Evolutionary conservation across 2,329 filamentous ascomycete species (phyloP).

Genomic region (Aspergillus eucalypticola): DNA sequence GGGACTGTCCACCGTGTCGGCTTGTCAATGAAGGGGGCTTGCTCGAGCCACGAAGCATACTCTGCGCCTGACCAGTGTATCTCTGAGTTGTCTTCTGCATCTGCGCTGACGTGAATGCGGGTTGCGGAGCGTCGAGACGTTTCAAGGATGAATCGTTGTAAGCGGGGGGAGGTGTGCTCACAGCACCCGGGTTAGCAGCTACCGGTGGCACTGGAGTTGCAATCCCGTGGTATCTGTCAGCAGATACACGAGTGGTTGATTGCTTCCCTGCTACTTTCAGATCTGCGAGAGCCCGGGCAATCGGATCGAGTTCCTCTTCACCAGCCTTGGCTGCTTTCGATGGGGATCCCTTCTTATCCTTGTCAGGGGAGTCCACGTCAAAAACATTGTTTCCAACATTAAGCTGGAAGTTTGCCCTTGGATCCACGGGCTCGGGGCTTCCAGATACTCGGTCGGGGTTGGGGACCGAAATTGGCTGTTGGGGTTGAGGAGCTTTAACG

Average conservation of each 20-base stretch:
- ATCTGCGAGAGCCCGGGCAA: constrained; percentile 88
- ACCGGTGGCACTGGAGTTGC: constrained; percentile 69
- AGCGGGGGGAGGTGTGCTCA: constrained; percentile 74
- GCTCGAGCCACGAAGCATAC: constrained; percentile 62
- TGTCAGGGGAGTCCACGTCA: constrained; percentile 79
- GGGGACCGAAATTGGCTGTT: constrained; percentile 13
- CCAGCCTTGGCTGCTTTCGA: constrained; percentile 41
- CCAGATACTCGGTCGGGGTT: constrained; percentile 35
- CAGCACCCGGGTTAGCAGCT: constrained; percentile 33
- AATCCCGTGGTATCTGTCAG: constrained; percentile 92
- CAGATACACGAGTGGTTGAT: constrained; percentile 80
- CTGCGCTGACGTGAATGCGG: constrained; percentile 86
- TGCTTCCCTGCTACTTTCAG: constrained; percentile 86
- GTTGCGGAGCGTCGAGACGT: constrained; percentile 82
- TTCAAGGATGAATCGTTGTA: constrained; percentile 75
- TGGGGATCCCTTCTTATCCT: constrained; percentile 46
- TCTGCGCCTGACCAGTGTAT: constrained; percentile 79
- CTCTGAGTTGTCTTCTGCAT: constrained; percentile 96
- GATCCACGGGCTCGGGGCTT: constrained; percentile 86
- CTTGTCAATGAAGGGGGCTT: constrained; percentile 59
- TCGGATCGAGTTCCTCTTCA: constrained; percentile 75
- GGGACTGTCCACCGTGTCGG: constrained; percentile 52
- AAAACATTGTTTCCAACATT: constrained; percentile 97
- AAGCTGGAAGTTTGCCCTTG: constrained; percentile 85
- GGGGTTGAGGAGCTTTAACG: constrained; percentile 41